A percentile compares a stretch with the other conserved stretches of the same genome.
phyloP scores from a whole-genome alignment of 2,329 filamentous ascomycete genomes.

The Hortaea sp. region DNA sequence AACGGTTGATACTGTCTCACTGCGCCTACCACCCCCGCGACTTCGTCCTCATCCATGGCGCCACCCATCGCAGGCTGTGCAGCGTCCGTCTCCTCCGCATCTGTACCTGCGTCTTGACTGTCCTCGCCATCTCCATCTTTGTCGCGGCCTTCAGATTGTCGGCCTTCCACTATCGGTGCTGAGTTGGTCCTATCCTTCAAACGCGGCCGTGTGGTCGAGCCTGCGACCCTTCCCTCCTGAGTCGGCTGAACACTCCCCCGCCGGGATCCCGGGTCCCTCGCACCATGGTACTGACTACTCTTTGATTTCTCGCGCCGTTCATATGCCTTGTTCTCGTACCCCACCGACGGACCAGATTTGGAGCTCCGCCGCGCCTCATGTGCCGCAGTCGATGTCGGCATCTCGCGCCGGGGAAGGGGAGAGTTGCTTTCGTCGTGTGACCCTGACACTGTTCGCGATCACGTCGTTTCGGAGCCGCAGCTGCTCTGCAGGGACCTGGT shows the following conservation, averaged over 20 bases:
- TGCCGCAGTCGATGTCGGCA: conserved; percentile 10
- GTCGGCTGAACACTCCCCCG: conserved; percentile 7
- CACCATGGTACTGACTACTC: conserved; percentile 13
- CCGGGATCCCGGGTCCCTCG: conserved; percentile 7
- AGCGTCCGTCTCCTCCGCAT: background rate
- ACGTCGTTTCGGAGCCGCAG: background rate
- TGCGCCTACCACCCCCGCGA: conserved; percentile 20
- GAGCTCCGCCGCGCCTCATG: conserved; percentile 11
- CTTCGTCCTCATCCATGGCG: conserved; percentile 22
- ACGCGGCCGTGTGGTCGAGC: conserved; percentile 11
- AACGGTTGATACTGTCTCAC: conserved; percentile 18
- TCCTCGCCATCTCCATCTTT: no score
- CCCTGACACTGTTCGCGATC: no score
- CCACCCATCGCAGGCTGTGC: conserved; percentile 1
- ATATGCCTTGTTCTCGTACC: conserved; percentile 1
- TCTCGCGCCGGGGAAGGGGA: conserved; percentile 1
- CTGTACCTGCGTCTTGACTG: no score
- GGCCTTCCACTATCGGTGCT: conserved; percentile 12
- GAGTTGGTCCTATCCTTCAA: conserved; percentile 17
- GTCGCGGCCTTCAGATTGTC: conserved; percentile 5
- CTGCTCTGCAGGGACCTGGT: background rate
- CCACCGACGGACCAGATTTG: conserved; percentile 3
- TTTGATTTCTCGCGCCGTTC: conserved; percentile 16
- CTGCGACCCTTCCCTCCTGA: conserved; percentile 1
- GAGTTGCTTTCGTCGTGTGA: no score